phyloP scores from a whole-genome alignment of 768 basidiomycete genomes.

The Neoboletus subvelutipes region DNA sequence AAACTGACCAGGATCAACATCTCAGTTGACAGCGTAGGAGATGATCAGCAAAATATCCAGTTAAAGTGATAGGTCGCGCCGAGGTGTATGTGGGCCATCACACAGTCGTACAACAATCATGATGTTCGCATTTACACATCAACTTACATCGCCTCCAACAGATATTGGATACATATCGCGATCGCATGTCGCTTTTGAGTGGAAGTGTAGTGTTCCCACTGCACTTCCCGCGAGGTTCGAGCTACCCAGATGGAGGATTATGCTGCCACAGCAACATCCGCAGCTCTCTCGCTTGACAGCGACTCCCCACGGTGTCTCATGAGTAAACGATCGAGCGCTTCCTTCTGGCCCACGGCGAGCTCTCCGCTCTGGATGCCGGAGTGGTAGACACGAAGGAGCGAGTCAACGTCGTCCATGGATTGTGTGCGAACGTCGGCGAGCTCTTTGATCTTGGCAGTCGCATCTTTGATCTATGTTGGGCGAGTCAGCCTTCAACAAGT shows the following conservation, averaged over 20 bases:
- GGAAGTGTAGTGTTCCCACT: background rate
- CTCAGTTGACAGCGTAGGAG: background rate
- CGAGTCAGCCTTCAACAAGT: constrained; percentile 2
- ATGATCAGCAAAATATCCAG: background rate
- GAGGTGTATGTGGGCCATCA: background rate
- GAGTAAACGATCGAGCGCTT: constrained; percentile 84
- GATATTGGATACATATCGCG: constrained; percentile 17
- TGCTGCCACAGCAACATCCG: constrained; percentile 6
- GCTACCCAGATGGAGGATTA: background rate
- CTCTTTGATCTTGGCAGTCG: constrained; percentile 99
- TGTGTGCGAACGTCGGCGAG: constrained; percentile 97
- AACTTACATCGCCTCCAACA: constrained; percentile 7
- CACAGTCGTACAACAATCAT: background rate
- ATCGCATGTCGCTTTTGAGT: constrained; percentile 23
- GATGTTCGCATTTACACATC: background rate
- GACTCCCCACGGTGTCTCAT: constrained; percentile 62
- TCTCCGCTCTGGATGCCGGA: constrained; percentile 89
- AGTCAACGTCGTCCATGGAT: constrained; percentile 99
- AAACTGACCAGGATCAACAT: background rate
- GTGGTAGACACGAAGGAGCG: constrained; percentile 93
- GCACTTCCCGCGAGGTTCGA: background rate
- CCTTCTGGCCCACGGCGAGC: constrained; percentile 91
- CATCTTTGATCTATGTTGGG: constrained; percentile 81
- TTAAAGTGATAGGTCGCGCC: background rate
- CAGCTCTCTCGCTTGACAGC: constrained; percentile 3